Evolutionary conservation across 2,329 filamentous ascomycete species (phyloP).

Genomic region (Trichoderma citrinoviride): DNA sequence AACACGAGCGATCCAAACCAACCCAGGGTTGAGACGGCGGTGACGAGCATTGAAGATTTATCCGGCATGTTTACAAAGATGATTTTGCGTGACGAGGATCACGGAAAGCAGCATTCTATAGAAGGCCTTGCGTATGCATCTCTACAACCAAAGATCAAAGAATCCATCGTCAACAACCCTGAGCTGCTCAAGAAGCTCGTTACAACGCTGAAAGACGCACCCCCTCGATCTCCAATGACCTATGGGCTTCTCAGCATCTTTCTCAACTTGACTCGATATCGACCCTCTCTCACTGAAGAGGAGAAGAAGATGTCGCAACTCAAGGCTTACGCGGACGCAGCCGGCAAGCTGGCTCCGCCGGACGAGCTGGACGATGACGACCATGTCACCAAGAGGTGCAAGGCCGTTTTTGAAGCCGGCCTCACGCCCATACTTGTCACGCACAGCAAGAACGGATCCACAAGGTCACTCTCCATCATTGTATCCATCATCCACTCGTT

Average conservation of each 20-base stretch:
- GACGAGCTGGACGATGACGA: constrained; percentile 73
- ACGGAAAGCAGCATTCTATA: constrained; percentile 66
- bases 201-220: constrained; percentile 56
- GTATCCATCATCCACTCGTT: constrained; percentile 76
- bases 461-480: constrained; percentile 67
- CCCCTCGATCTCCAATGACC: constrained; percentile 66
- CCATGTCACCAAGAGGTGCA: constrained; percentile 73
- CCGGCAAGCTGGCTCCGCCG: constrained; percentile 59
- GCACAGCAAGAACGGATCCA: constrained; percentile 69
- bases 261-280: constrained; percentile 78
- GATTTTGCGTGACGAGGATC: constrained; percentile 57
- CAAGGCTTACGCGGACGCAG: constrained; percentile 89
- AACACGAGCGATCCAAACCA: constrained; percentile 40
- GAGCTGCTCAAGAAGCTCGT: constrained; percentile 69
- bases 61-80: constrained; percentile 64
- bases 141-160: constrained; percentile 79
- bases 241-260: constrained; percentile 87
- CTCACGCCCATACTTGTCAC: constrained; percentile 74
- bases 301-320: constrained; percentile 89
- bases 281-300: constrained; percentile 77
- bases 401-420: constrained; percentile 73
- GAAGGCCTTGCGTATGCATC: constrained; percentile 93
- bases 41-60: constrained; percentile 64
- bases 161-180: constrained; percentile 68
- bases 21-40: constrained; percentile 50